Evolutionary conservation across 257 asterid species (phyloP), one percentile per base, ranked within the genome.

Genomic region (Solanum paucissectum): DNA sequence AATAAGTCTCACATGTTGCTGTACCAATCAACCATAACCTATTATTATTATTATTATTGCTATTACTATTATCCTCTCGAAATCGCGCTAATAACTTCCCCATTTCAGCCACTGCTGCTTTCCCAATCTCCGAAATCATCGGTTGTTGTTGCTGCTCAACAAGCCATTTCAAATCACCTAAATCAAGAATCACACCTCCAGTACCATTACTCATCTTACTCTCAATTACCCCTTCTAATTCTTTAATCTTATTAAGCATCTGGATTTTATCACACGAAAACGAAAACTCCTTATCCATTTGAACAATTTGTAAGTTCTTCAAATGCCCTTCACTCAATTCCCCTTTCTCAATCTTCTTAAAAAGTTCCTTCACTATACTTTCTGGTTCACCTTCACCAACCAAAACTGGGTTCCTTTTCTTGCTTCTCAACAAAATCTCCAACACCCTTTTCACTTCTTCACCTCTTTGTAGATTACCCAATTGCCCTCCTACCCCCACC

Each of bases 111-210:
- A 95, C 96, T 23, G 91, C 94, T 9, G 87, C 89, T 91, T 91
- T 89, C 36, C 94, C 98, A 1, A 83, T 83, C 89, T 95, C 99
- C 0, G 98, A 92, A 74, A 93, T 92, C 88, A 87, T 90, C 88
- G 87, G 93, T 83, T 88, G 95, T 88, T 90, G 95, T n/a, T 68
- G 92, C 64, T 79, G 94, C 92, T 97, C 99, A 84, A 97, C 98
- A 88, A 97, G 94, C 98, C 99, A 97, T 88, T 94, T 95, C 93
- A 97, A 90, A 90, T 97, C 98, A 44, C 99, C 99, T 93, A 97
- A 93, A 91, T 97, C 96, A 84, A 97, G 91, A 91, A 97, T 90
- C 91, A 97, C 92, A 0, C 96, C 95, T 2, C 96, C 95, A 21
- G 4, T 36, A 6, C 11, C 8, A 13, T 87, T 88, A 14, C 87